Percentiles rank a stretch among this genome's conserved stretches.
These are phyloP conservation scores for Fusarium sp. DNA, from an alignment of 2,329 filamentous ascomycete genomes.

Conservation along the genomic window DNA sequence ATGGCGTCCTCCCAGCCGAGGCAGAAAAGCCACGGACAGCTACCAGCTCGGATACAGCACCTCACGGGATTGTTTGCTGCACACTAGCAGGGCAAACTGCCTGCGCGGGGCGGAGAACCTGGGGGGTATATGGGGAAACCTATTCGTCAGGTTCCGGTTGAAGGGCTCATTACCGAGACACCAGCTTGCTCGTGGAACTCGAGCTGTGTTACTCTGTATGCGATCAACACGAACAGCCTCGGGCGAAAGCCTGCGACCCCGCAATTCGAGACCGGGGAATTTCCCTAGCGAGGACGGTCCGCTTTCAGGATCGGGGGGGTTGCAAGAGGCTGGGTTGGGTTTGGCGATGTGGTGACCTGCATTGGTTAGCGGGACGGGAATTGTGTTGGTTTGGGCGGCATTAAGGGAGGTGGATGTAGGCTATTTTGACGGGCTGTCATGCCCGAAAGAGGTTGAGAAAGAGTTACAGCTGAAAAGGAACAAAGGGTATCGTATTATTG, in stretches of 20 bases:
- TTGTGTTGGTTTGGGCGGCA: slow-evolving; percentile 10
- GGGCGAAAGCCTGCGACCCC: slow-evolving; percentile 28
- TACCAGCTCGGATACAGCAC: slow-evolving; percentile 28
- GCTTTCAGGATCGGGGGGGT: slow-evolving; percentile 13
- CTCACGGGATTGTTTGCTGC: neutral
- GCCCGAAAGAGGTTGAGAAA: neutral
- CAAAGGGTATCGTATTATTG: too few species aligned
- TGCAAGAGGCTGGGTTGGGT: slow-evolving; percentile 28
- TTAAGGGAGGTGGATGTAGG: slow-evolving; percentile 1
- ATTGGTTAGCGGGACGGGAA: slow-evolving; percentile 42
- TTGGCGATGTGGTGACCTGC: slow-evolving; percentile 46
- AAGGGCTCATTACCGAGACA: slow-evolving; percentile 10
- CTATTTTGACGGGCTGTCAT: slow-evolving; percentile 5
- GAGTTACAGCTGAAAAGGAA: too few species aligned
- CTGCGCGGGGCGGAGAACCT: slow-evolving; percentile 24
- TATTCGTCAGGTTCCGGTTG: slow-evolving; percentile 22
- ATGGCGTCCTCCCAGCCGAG: slow-evolving; percentile 20
- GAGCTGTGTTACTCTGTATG: neutral
- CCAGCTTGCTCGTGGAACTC: slow-evolving; percentile 10
- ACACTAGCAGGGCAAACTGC: neutral
- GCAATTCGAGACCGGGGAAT: slow-evolving; percentile 24
- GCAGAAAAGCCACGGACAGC: slow-evolving; percentile 32
- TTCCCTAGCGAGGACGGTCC: slow-evolving; percentile 16
- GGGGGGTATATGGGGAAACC: slow-evolving; percentile 18
- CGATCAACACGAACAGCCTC: slow-evolving; percentile 16